phyloP scores from a whole-genome alignment of 2,329 filamentous ascomycete species.

The Gaeumannomyces tritici region DNA sequence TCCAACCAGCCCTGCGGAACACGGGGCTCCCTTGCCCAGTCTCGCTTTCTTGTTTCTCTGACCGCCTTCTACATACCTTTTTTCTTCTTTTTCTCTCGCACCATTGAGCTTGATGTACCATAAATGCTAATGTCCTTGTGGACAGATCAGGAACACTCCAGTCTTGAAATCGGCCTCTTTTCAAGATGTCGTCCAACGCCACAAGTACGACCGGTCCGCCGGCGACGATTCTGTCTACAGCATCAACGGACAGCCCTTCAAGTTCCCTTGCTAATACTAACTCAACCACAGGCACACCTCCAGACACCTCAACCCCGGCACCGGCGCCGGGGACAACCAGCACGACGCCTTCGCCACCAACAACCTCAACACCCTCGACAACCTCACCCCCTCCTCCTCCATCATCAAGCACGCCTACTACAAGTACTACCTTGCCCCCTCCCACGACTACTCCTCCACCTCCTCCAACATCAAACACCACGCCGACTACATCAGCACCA shows the following conservation, averaged over 20 bases:
- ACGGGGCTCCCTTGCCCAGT: no score
- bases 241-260: slow-evolving; percentile 6
- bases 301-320: background rate
- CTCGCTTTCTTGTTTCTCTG: background rate
- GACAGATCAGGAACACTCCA: slow-evolving; percentile 4
- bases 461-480: slow-evolving; percentile 8
- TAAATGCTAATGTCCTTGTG: no score
- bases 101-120: no score
- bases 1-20: no score
- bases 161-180: slow-evolving; percentile 15
- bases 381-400: slow-evolving; percentile 1
- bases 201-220: slow-evolving; percentile 13
- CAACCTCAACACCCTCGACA: slow-evolving; percentile 11
- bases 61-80: background rate
- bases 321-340: background rate
- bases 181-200: slow-evolving; percentile 19
- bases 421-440: slow-evolving; percentile 7
- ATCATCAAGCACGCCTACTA: slow-evolving; percentile 12
- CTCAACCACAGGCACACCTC: slow-evolving; percentile 9
- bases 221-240: slow-evolving; percentile 7
- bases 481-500: slow-evolving; percentile 9
- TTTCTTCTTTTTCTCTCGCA: no score
- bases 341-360: slow-evolving; percentile 5
- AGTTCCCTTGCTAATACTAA: slow-evolving; percentile 8
- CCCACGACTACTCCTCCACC: slow-evolving; percentile 7